Evolutionary conservation across 768 basidiomycete species (phyloP), one percentile per base, ranked within the genome.

Genomic region (Punctularia strigosozonata): DNA sequence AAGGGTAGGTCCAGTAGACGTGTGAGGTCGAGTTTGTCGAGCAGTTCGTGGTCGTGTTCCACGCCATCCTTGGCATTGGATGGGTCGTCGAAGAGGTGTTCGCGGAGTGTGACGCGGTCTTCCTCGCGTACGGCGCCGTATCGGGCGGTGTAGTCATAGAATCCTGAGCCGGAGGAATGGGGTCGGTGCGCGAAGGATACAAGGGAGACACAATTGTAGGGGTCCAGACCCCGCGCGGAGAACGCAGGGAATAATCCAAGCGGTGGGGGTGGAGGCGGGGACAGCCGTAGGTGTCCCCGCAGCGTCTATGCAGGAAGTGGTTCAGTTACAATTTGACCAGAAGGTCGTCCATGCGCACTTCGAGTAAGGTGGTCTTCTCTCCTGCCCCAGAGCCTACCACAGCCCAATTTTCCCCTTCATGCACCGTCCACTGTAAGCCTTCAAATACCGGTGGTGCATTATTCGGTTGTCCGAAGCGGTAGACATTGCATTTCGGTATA

Each of bases 101-200:
- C 66, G 6, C 79, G 65, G 18, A 92, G 68, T 0, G 91, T 88
- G 38, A 77, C 55, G 21, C 72, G 70, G 51, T 94, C 92, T 51
- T 82, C 86, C 14, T 94, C 91, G 14, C 83, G 66, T 26, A 90
- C 72, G 0, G 86, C 82, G 17, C 87, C 89, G 53, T 97, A 98
- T 3, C 91, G 76, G 3, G 91, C 89, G 0, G 89, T 84, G 51
- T 83, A 95, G 59, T 98, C 92, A 43, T 84, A 83, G 61, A 98
- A 98, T 8, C 72, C 84, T 6, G 80, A 78, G 0, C 74, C 74
- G 0, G 67, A 60, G 1, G 64, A 63, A 15, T 68, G 63, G 1
- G 69, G 63, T 14, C 77, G 68, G 43, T 82, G 76, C 0, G 77
- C 68, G 45, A 85, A 86, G 1, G 80, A 77, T 6, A 87, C 80